Evolutionary conservation across 2,329 filamentous ascomycete species (phyloP).

Genomic region (Drechslerella stenobrocha): DNA sequence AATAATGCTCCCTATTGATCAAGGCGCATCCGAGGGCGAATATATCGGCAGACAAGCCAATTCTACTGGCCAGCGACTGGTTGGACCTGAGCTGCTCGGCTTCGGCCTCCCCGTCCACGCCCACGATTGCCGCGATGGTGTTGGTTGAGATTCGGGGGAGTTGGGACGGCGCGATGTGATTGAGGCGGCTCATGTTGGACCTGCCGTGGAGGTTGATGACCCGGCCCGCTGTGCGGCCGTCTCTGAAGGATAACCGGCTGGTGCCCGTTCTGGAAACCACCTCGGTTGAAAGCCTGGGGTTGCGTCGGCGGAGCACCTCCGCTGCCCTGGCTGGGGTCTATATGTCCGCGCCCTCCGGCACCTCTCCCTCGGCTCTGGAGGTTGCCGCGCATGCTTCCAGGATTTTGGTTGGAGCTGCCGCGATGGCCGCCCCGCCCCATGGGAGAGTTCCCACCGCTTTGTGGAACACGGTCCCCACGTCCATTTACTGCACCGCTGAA

Average conservation of each 20-base stretch:
- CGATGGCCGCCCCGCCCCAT: conserved; percentile 27
- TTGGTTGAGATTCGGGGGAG: conserved; percentile 28
- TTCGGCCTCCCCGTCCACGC: conserved; percentile 46
- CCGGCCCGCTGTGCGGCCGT: conserved; percentile 33
- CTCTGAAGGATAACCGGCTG: conserved; percentile 39
- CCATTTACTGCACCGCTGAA: conserved; percentile 65
- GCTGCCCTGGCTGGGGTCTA: conserved; percentile 7
- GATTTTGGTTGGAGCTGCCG: neutral
- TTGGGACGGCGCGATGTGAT: conserved; percentile 33
- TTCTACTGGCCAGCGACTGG: conserved; percentile 35
- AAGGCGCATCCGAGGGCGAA: too few species aligned
- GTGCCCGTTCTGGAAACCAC: conserved; percentile 18
- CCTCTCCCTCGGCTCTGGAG: conserved; percentile 56
- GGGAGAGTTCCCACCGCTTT: too few species aligned
- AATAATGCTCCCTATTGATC: conserved; percentile 31
- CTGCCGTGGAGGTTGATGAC: conserved; percentile 25
- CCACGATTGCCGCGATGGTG: conserved; percentile 30
- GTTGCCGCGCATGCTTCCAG: conserved; percentile 5
- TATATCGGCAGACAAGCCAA: conserved; percentile 27
- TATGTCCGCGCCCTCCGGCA: conserved; percentile 56
- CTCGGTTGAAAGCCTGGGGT: conserved; percentile 30
- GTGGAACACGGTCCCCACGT: conserved; percentile 25
- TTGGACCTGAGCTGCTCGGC: conserved; percentile 38
- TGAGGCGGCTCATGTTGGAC: conserved; percentile 24
- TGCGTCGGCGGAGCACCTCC: conserved; percentile 16